phyloP scores from a whole-genome alignment of 2,329 filamentous ascomycete genomes.

The Scedosporium minutisporum region DNA sequence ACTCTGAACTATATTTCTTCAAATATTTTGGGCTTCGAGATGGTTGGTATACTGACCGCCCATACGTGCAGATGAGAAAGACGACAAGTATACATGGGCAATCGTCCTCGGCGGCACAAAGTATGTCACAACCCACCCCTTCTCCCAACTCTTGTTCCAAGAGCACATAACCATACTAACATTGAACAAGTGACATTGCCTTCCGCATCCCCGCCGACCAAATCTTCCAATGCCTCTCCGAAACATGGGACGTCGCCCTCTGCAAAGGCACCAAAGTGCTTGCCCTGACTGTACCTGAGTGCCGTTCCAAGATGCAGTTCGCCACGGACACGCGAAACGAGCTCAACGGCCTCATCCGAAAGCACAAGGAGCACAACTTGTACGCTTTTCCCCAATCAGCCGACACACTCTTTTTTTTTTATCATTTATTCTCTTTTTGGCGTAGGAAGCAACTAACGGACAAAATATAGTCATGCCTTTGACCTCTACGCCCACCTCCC shows the following conservation, averaged over 20 bases:
- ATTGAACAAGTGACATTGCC: constrained; percentile 37
- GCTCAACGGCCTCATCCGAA: constrained; percentile 45
- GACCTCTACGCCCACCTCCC: constrained; percentile 47
- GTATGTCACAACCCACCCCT: constrained; percentile 20
- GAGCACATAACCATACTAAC: not conserved
- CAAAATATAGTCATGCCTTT: constrained; percentile 38
- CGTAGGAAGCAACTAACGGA: not conserved
- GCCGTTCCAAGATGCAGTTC: constrained; percentile 17
- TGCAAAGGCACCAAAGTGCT: constrained; percentile 44
- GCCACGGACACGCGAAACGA: constrained; percentile 26
- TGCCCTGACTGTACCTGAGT: constrained; percentile 54
- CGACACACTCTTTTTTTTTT: not conserved
- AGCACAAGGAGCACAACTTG: constrained; percentile 39
- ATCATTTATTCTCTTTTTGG: not conserved
- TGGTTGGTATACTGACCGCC: not conserved
- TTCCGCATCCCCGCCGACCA: constrained; percentile 24
- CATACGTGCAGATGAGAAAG: constrained; percentile 11
- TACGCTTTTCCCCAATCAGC: constrained; percentile 24
- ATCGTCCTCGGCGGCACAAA: constrained; percentile 58
- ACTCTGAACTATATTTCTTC: not conserved
- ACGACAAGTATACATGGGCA: constrained; percentile 44
- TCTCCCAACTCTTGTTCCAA: not conserved
- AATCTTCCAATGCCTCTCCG: constrained; percentile 39
- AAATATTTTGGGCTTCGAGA: not conserved
- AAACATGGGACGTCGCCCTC: constrained; percentile 41